These are phyloP conservation scores for Vanrija sp. DNA, from an alignment of 1,284 basidiomycete species.

Conservation along the genomic window DNA sequence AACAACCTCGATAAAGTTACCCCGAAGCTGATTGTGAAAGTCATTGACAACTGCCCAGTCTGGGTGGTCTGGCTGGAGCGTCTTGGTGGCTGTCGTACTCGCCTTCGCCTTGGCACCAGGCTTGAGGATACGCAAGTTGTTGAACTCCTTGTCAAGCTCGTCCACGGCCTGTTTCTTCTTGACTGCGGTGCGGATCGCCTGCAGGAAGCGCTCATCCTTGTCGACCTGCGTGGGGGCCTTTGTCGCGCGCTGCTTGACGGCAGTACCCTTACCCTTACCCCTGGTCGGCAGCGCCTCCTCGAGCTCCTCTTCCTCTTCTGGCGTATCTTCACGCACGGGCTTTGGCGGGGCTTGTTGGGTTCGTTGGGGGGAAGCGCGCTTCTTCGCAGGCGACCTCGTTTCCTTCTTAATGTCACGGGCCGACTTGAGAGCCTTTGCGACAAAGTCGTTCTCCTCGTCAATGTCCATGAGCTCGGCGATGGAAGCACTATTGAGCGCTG, in stretches of 20 bases:
- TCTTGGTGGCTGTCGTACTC: constrained; percentile 1
- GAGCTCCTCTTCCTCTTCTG: constrained; percentile 24
- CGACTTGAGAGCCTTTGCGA: constrained; percentile 1
- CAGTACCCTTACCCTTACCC: background rate
- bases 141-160: constrained; percentile 74
- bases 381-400: background rate
- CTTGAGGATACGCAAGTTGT: constrained; percentile 70
- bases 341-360: background rate
- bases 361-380: background rate
- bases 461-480: constrained; percentile 23
- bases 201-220: constrained; percentile 41
- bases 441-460: constrained; percentile 25
- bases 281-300: constrained; percentile 1
- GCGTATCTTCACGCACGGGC: background rate
- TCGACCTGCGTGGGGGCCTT: constrained; percentile 14
- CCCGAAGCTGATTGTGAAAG: constrained; percentile 68
- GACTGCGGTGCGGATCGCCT: constrained; percentile 33
- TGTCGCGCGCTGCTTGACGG: constrained; percentile 6
- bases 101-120: constrained; percentile 54
- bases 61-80: constrained; percentile 15
- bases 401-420: constrained; percentile 6
- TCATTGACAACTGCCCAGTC: constrained; percentile 58
- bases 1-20: constrained; percentile 81
- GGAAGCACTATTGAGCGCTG: too few species aligned
- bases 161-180: constrained; percentile 51